Evolutionary conservation across 148 eudicot species (phyloP).

Genomic region (Dysphania ambrosioides): DNA sequence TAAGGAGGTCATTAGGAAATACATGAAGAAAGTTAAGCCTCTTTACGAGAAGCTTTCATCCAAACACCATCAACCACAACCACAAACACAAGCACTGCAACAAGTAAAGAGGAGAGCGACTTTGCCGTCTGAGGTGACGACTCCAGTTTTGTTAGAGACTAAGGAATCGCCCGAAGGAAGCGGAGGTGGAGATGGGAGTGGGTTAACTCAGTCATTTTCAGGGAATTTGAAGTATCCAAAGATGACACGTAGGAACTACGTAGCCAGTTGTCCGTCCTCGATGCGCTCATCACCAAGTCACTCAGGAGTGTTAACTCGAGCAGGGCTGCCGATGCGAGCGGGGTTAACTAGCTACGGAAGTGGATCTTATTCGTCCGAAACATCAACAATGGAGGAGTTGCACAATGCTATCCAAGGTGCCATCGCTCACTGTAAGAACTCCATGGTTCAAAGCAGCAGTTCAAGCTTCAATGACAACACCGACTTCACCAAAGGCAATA

Average conservation of each 20-base stretch:
- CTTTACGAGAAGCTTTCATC: slow-evolving; percentile 63
- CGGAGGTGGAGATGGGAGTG: too few relatives aligned
- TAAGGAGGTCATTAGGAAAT: slow-evolving; percentile 67
- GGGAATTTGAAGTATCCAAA: slow-evolving; percentile 54
- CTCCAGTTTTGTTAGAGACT: neutral
- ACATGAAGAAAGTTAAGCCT: slow-evolving; percentile 77
- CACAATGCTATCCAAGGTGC: slow-evolving; percentile 97
- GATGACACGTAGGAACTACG: slow-evolving; percentile 34
- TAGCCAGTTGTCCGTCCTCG: slow-evolving; percentile 82
- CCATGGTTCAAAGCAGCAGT: slow-evolving; percentile 51
- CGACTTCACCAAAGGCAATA: too few relatives aligned
- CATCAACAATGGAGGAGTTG: slow-evolving; percentile 83
- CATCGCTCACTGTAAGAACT: slow-evolving; percentile 89
- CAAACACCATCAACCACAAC: slow-evolving; percentile 23
- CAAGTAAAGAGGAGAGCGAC: neutral
- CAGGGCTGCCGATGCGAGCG: slow-evolving; percentile 28
- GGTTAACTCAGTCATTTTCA: slow-evolving; percentile 42
- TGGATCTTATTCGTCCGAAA: slow-evolving; percentile 23
- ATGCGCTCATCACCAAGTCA: slow-evolving; percentile 88
- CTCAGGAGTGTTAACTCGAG: slow-evolving; percentile 47
- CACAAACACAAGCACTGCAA: too few relatives aligned
- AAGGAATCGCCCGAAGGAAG: neutral
- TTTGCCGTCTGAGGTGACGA: neutral
- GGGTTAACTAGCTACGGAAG: slow-evolving; percentile 11
- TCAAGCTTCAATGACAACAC: slow-evolving; percentile 10